Conservation (phyloP, 495 filamentous ascomycete species). For the Neurospora cerealis region DNA sequence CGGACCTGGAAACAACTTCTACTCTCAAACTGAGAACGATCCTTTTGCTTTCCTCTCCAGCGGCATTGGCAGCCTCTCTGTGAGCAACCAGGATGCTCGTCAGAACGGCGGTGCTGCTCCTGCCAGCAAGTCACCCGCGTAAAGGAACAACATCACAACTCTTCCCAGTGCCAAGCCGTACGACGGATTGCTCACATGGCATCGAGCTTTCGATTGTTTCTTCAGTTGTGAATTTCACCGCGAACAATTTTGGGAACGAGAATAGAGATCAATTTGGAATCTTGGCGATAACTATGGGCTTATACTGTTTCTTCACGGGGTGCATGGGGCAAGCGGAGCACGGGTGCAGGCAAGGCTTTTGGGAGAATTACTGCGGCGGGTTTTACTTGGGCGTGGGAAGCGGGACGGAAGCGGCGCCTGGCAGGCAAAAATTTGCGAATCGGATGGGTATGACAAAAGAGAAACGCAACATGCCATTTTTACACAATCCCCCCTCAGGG, state of each 20-base stretch:
- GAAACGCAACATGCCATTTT: conserved; percentile 17
- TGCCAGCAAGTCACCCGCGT: conserved; percentile 56
- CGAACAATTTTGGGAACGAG: conserved; percentile 19
- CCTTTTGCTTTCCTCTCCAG: conserved; percentile 85
- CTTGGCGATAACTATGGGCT: conserved; percentile 30
- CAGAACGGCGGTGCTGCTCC: conserved; percentile 62
- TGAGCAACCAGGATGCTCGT: conserved; percentile 72
- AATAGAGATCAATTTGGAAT: conserved; percentile 24
- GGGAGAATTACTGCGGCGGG: conserved; percentile 16
- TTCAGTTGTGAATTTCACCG: conserved; percentile 17
- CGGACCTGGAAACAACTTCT: conserved; percentile 55
- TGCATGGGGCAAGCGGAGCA: neutral
- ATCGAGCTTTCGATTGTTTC: conserved; percentile 12
- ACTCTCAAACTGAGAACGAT: conserved; percentile 53
- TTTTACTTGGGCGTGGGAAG: conserved; percentile 7
- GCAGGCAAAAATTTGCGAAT: conserved; percentile 21
- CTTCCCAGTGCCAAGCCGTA: conserved; percentile 3
- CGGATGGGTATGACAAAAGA: conserved; percentile 39
- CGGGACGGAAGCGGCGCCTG: conserved; percentile 14
- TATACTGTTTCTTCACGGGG: conserved; percentile 23
- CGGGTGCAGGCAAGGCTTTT: conserved; percentile 21
- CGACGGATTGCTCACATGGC: conserved; percentile 6
- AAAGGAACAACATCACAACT: conserved; percentile 10
- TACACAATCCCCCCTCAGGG: conserved; percentile 20
- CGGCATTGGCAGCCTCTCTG: conserved; percentile 68